A percentile compares a stretch with the other conserved stretches of the same genome.
These are phyloP conservation scores for Nemania sp. DNA, from an alignment of 2,329 filamentous ascomycete species.

Conservation along the genomic window DNA sequence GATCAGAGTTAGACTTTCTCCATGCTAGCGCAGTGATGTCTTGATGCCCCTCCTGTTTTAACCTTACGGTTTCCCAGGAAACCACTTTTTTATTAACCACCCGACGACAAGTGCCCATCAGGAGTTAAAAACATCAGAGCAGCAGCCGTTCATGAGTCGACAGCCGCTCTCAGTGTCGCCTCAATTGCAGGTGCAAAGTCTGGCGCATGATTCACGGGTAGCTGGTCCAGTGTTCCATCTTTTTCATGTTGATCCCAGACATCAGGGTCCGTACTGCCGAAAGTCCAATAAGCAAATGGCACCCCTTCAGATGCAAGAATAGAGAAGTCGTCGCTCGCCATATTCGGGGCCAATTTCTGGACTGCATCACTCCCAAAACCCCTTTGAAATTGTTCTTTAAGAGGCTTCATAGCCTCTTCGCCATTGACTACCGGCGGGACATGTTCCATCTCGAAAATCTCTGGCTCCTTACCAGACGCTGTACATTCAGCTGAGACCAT, in stretches of 20 bases:
- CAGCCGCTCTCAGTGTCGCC: not conserved
- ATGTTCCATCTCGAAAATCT: not conserved
- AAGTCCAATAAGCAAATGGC: not conserved
- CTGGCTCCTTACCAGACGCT: not conserved
- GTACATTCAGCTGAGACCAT: not conserved
- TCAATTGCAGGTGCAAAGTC: not conserved
- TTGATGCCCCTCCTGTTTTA: no score
- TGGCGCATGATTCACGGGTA: not conserved
- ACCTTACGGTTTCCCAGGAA: no score
- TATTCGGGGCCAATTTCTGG: not conserved
- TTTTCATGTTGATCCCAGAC: not conserved
- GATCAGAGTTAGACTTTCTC: no score
- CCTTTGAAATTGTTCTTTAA: not conserved
- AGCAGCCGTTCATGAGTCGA: not conserved
- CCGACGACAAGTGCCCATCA: no score
- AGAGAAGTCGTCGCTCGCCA: not conserved
- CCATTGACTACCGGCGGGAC: not conserved
- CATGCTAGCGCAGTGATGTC: no score
- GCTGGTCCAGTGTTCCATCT: not conserved
- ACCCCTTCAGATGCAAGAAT: not conserved
- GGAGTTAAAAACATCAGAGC: not conserved
- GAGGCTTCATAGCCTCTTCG: not conserved
- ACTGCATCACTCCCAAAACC: not conserved
- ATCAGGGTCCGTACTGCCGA: not conserved
- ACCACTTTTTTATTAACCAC: no score